phyloP scores from a whole-genome alignment of 768 basidiomycete genomes.

The Dacryopinax spathularia region DNA sequence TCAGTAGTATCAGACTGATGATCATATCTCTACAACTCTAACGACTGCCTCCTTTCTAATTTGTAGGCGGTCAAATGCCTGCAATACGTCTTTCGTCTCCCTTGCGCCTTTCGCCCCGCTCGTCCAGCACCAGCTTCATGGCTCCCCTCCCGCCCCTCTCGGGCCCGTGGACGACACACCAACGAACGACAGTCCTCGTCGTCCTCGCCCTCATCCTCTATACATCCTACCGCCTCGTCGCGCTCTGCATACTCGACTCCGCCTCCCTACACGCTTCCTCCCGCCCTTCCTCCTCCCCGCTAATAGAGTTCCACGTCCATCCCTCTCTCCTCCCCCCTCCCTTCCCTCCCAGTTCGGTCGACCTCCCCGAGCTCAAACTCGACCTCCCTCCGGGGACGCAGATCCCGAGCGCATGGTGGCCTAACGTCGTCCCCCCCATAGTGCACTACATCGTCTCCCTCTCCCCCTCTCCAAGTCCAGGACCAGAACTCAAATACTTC shows the following conservation, averaged over 20 bases:
- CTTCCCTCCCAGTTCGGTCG: neutral
- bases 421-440: neutral
- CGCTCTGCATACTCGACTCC: neutral
- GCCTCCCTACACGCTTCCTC: neutral
- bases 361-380: neutral
- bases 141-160: neutral
- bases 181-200: neutral
- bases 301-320: neutral
- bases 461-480: too few relatives aligned
- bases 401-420: neutral
- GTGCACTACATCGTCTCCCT: neutral
- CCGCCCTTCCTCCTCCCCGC: neutral
- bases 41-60: too few relatives aligned
- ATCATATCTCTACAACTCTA: too few relatives aligned
- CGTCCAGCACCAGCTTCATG: too few relatives aligned
- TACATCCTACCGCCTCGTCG: neutral
- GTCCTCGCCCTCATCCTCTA: neutral
- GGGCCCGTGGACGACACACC: neutral
- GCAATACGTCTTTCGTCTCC: neutral
- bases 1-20: too few relatives aligned
- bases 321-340: neutral
- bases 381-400: neutral
- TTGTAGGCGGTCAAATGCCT: too few relatives aligned
- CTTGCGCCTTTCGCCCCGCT: too few relatives aligned
- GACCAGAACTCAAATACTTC: conserved; percentile 3